Base-by-base conservation (phyloP, 345 rosid genomes). In the Dipteronia dyeriana region DNA sequence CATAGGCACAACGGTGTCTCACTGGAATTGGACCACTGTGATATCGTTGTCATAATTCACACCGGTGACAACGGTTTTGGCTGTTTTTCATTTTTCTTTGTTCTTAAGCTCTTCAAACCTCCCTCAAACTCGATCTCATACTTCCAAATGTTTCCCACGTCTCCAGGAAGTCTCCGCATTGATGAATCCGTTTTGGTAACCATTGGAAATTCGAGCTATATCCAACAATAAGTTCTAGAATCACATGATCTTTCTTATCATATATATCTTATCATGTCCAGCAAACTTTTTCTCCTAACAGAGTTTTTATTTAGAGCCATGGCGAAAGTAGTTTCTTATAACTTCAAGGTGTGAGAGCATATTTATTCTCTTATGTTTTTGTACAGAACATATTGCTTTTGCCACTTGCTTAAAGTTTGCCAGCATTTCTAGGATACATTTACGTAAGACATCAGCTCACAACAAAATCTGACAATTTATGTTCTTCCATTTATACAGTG, bases 401-500 rank as follows among this genome's bases (percentile, higher is more conserved):
- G 34, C 1, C 19, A 51, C 1, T 51, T 13, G 56, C 56, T 14
- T 51, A 51, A n/a, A n/a, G n/a, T n/a, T n/a, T n/a, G n/a, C n/a
- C 5, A 16, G n/a, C 3, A 38, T 66, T 31, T 38, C 20, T 63
- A 13, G 41, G 41, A 29, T 29, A 29, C 41, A 10, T 23, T 63
- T 29, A 63, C 17, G 16, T 63, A 26, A 63, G n/a, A 6, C 8
- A 12, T 63, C 41, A 1, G 17, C 17, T 29, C 19, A 63, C 39
- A 63, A 63, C 8, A 4, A 25, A 63, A 12, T 63, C 3, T 29
- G 20, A 63, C 67, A 22, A 13, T 63, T 5, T 25, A 8, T 66
- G 22, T 63, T 62, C 68, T 73, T n/a, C 51, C 11, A 20, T 19
- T 76, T 57, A 66, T 67, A 71, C 73, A 80, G 83, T 41, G 80